Base-by-base conservation (phyloP, 176 grass and related monocot species). In the Zoysia japonica region DNA sequence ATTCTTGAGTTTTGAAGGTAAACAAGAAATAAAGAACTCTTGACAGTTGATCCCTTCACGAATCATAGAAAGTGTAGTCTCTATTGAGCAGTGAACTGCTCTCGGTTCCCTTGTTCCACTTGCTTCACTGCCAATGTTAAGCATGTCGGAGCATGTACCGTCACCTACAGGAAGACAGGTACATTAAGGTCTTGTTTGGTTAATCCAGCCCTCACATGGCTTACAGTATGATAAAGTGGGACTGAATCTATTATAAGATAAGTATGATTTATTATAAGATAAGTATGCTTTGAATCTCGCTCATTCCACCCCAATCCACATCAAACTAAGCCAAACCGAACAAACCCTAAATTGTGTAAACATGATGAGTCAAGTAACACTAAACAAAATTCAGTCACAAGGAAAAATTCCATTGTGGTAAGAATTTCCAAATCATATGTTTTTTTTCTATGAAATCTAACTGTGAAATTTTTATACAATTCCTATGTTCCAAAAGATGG, bases 51-150 rank as follows among this genome's bases (percentile, higher is more conserved):
- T 85, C 42, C 90, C 85, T 78, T 97, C 87, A 36, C 92, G 83
- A 70, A 88, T 65, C 35, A 0, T 28, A 94, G 90, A 76, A 88
- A 85, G 46, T 94, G 94, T 59, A 90, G 83, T 47, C 87, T 28
- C 89, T 77, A 92, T 83, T 37, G 91, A 94, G 66, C 94, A 97
- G 80, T 92, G 94, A 20, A 89, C 91, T 77, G 38, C 65, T 83
- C 65, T 97, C 59, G 74, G 77, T 74, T 69, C 79, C 61, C 67
- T 87, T 15, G 67, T 61, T 38, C 60, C 65, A 78, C 43, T 85
- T 69, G 84, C 83, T 54, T 61, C 75, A 75, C 40, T 75, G 61
- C 19, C 79, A 68, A 60, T 90, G 40, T 77, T 90, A 51, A 97
- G 70, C 56, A 82, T 63, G 70, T 87, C 92, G 19, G 85, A 90